Evolutionary conservation across 441 rosid genomes (phyloP).

Genomic region (Isatis lusitanica): DNA sequence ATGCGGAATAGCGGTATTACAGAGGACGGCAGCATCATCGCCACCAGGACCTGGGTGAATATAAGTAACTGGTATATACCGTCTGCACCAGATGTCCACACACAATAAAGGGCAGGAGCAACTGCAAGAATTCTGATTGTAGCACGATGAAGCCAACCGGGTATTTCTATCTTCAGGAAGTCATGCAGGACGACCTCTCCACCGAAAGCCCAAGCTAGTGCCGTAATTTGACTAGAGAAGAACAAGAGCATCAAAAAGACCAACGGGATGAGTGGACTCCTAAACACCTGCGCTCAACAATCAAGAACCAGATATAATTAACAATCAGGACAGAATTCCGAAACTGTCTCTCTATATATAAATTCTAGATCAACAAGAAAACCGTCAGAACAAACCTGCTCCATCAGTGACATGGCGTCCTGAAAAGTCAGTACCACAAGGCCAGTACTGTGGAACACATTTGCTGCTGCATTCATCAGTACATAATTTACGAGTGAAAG

Average conservation of each 20-base stretch:
- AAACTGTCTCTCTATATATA: background rate
- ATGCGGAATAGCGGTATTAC: slow-evolving; percentile 91
- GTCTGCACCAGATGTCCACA: slow-evolving; percentile 90
- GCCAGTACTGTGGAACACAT: slow-evolving; percentile 77
- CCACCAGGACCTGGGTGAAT: slow-evolving; percentile 76
- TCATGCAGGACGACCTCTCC: slow-evolving; percentile 75
- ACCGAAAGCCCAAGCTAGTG: slow-evolving; percentile 76
- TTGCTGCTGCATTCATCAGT: slow-evolving; percentile 85
- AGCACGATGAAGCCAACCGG: slow-evolving; percentile 88
- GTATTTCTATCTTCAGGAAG: slow-evolving; percentile 77
- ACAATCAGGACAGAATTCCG: background rate
- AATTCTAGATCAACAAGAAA: slow-evolving; percentile 14
- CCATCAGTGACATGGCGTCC: slow-evolving; percentile 87
- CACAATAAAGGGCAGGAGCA: slow-evolving; percentile 80
- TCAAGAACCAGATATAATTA: slow-evolving; percentile 15
- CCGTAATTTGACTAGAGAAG: slow-evolving; percentile 71
- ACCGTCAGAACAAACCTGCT: slow-evolving; percentile 60
- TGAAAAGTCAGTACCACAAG: slow-evolving; percentile 80
- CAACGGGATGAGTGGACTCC: slow-evolving; percentile 63
- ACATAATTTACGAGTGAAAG: slow-evolving; percentile 71
- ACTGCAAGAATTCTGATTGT: slow-evolving; percentile 80
- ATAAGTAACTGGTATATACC: slow-evolving; percentile 90
- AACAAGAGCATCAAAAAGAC: slow-evolving; percentile 63
- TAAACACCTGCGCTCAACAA: slow-evolving; percentile 58
- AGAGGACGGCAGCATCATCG: slow-evolving; percentile 87